Conservation (phyloP, 768 basidiomycete species). For the Termitomyces titanicus region DNA sequence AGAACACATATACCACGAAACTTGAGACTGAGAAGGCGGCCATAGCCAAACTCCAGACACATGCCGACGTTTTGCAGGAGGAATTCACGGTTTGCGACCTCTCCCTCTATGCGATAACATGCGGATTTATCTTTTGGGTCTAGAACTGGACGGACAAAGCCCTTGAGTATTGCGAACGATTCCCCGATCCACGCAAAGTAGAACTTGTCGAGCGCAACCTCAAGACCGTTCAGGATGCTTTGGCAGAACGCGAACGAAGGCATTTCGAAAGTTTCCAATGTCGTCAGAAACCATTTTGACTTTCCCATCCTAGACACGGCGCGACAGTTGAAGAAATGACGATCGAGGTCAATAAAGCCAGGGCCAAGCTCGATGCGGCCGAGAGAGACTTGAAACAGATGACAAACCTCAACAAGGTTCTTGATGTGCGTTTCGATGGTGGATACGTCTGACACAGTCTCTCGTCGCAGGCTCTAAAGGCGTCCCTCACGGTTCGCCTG, state of each 20-base stretch:
- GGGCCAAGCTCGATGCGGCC: constrained; percentile 54
- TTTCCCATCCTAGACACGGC: constrained; percentile 54
- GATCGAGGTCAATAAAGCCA: constrained; percentile 62
- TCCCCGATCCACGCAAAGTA: constrained; percentile 54
- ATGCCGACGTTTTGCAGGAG: constrained; percentile 46
- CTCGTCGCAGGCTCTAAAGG: constrained; percentile 53
- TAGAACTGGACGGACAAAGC: constrained; percentile 69
- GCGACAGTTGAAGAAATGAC: constrained; percentile 77
- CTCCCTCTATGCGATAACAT: background rate
- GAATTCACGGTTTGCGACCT: constrained; percentile 55
- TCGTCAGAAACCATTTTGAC: constrained; percentile 1
- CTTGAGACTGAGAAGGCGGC: constrained; percentile 44
- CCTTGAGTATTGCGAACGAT: constrained; percentile 52
- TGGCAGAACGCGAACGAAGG: constrained; percentile 66
- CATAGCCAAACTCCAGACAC: constrained; percentile 41
- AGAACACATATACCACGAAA: constrained; percentile 49
- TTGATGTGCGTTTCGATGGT: constrained; percentile 5
- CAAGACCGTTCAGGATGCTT: constrained; percentile 56
- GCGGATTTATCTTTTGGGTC: background rate
- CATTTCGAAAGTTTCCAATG: constrained; percentile 23
- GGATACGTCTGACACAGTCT: background rate
- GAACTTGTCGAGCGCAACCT: constrained; percentile 58
- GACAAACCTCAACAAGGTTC: constrained; percentile 61
- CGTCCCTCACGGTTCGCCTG: constrained; percentile 63
- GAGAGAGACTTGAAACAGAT: constrained; percentile 63